These are phyloP conservation scores for Penicillium sp. DNA, from an alignment of 2,329 filamentous ascomycete genomes.

Conservation along the genomic window DNA sequence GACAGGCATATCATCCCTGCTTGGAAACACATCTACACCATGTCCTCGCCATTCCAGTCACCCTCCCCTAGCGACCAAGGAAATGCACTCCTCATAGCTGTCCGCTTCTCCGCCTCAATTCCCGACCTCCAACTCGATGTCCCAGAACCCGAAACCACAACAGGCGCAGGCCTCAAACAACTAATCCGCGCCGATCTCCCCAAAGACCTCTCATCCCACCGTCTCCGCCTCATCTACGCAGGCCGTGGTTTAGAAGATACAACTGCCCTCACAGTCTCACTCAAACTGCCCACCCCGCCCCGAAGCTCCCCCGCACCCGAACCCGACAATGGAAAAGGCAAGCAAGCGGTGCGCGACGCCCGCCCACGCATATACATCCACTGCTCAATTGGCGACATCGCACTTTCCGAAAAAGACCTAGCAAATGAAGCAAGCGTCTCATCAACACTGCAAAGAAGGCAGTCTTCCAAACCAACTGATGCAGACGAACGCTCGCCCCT, in stretches of 20 bases:
- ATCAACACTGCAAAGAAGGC: slow-evolving; percentile 27
- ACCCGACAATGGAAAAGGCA: slow-evolving; percentile 60
- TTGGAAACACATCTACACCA: slow-evolving; percentile 8
- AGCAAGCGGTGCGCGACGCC: slow-evolving; percentile 58
- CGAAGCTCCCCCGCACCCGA: slow-evolving; percentile 37
- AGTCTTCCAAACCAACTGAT: background rate
- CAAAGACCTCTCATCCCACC: slow-evolving; percentile 61
- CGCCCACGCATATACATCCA: slow-evolving; percentile 76
- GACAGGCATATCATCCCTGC: background rate
- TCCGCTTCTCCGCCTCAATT: slow-evolving; percentile 85
- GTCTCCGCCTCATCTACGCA: slow-evolving; percentile 85
- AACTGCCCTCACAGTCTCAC: slow-evolving; percentile 65
- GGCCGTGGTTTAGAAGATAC: slow-evolving; percentile 82
- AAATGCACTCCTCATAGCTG: slow-evolving; percentile 67
- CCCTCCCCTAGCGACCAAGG: slow-evolving; percentile 14
- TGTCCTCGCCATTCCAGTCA: slow-evolving; percentile 19
- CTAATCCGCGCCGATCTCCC: slow-evolving; percentile 74
- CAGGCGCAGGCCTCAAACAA: slow-evolving; percentile 77
- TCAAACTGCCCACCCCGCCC: slow-evolving; percentile 63
- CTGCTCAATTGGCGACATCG: slow-evolving; percentile 81
- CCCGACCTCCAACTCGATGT: slow-evolving; percentile 83
- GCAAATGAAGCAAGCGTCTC: slow-evolving; percentile 60
- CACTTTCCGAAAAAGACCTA: slow-evolving; percentile 69
- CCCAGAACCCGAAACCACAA: slow-evolving; percentile 65
- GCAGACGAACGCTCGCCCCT: slow-evolving; percentile 4